Conservation (phyloP, 2,329 filamentous ascomycete genomes). For the Beauveria varroae region DNA sequence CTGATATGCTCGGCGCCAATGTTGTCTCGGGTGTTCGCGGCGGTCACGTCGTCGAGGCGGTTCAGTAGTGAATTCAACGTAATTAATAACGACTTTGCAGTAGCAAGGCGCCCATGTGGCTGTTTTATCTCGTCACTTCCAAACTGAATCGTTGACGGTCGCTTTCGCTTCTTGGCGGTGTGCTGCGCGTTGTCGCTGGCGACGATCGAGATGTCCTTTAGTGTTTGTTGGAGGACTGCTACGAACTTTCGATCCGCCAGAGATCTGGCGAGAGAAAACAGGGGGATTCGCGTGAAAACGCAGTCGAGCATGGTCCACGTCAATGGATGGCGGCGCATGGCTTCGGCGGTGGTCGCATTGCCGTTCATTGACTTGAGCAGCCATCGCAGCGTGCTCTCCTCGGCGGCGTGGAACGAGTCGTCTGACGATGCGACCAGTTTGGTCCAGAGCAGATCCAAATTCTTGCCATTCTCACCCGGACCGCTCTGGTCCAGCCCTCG, state of each 20-base stretch:
- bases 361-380: slow-evolving; percentile 55
- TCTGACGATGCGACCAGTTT: slow-evolving; percentile 35
- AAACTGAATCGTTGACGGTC: slow-evolving; percentile 28
- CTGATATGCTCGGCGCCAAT: slow-evolving; percentile 53
- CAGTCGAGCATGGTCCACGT: slow-evolving; percentile 56
- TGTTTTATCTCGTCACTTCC: slow-evolving; percentile 33
- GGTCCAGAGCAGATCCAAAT: slow-evolving; percentile 42
- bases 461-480: slow-evolving; percentile 36
- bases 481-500: slow-evolving; percentile 48
- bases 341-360: slow-evolving; percentile 38
- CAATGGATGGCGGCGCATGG: slow-evolving; percentile 45
- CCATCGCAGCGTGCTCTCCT: slow-evolving; percentile 54
- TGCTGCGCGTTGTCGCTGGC: slow-evolving; percentile 19
- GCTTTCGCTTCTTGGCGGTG: slow-evolving; percentile 38
- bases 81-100: slow-evolving; percentile 40
- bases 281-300: slow-evolving; percentile 57
- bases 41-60: slow-evolving; percentile 31
- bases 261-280: slow-evolving; percentile 61
- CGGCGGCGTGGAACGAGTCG: slow-evolving; percentile 42
- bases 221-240: slow-evolving; percentile 54
- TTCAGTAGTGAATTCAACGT: slow-evolving; percentile 39
- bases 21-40: slow-evolving; percentile 32
- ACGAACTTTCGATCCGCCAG: slow-evolving; percentile 65
- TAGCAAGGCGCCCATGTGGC: slow-evolving; percentile 33
- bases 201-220: slow-evolving; percentile 48